Percentiles rank a stretch among this genome's conserved stretches.
Conservation (phyloP, 371 early-diverging fungal genomes). For the Choanephora cucurbitarum region DNA sequence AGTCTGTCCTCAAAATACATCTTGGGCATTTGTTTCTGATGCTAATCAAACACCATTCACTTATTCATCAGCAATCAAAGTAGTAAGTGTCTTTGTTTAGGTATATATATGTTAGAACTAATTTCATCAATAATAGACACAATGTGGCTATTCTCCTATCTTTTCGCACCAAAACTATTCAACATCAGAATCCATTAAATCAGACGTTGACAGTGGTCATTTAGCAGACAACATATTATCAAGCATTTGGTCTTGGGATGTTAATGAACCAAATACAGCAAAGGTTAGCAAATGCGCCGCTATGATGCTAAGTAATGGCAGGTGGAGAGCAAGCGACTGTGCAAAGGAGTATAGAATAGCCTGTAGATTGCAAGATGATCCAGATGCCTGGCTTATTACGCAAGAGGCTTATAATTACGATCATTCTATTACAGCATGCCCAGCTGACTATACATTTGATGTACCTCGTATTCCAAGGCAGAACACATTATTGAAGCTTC, state of each 20-base stretch:
- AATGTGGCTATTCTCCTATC: constrained; percentile 41
- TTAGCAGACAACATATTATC: constrained; percentile 32
- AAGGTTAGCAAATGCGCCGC: constrained; percentile 26
- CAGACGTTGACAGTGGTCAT: constrained; percentile 16
- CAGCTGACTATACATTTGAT: constrained; percentile 37
- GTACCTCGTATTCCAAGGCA: constrained; percentile 31
- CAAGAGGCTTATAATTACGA: constrained; percentile 30
- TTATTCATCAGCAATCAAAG: constrained; percentile 16
- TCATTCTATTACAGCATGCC: constrained; percentile 32
- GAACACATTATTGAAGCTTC: constrained; percentile 22
- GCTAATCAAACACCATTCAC: constrained; percentile 4
- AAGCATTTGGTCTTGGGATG: constrained; percentile 51
- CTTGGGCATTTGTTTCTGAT: constrained; percentile 31
- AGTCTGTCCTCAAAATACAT: neutral
- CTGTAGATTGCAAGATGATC: constrained; percentile 26
- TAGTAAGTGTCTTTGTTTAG: constrained; percentile 16
- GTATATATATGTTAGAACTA: no score
- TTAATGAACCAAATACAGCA: constrained; percentile 26
- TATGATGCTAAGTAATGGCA: constrained; percentile 30
- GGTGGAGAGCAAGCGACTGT: constrained; percentile 40
- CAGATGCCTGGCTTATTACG: constrained; percentile 37
- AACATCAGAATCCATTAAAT: neutral
- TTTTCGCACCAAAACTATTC: constrained; percentile 32
- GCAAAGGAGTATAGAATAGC: constrained; percentile 26
- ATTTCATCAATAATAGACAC: constrained; percentile 13